phyloP scores from a whole-genome alignment of 805 yeast species.

The Kodamaea hsintzibuensis region DNA sequence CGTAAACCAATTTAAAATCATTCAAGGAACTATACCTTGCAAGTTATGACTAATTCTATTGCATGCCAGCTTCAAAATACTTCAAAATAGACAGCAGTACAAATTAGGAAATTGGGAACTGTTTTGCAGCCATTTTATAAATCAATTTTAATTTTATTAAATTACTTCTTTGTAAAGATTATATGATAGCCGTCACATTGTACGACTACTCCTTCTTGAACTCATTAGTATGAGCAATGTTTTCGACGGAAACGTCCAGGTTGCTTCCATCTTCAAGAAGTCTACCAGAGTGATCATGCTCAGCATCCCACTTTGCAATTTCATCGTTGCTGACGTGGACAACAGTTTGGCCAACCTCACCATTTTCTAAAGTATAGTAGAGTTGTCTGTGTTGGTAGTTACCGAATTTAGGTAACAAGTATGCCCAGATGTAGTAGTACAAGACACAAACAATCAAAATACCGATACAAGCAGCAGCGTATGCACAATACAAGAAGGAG shows the following conservation, averaged over 20 bases:
- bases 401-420: slow-evolving; percentile 32
- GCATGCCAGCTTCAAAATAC: no score
- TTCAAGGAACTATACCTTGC: no score
- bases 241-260: slow-evolving; percentile 6
- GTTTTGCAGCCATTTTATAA: neutral
- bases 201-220: neutral
- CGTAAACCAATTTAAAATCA: no score
- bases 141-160: neutral
- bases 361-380: slow-evolving; percentile 32
- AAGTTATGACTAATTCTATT: no score
- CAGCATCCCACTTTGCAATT: slow-evolving; percentile 33
- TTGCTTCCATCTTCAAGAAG: neutral
- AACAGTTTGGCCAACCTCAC: slow-evolving; percentile 42
- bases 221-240: neutral
- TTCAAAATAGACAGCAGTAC: no score
- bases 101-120: no score
- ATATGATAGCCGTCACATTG: neutral
- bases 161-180: neutral
- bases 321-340: slow-evolving; percentile 33
- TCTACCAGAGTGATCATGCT: slow-evolving; percentile 20
- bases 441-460: slow-evolving; percentile 29
- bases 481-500: slow-evolving; percentile 43
- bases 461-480: slow-evolving; percentile 41
- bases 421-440: slow-evolving; percentile 40
- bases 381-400: slow-evolving; percentile 32